Evolutionary conservation across 352 stramenopile species (phyloP).

Genomic region (Globisporangium echinulatum): DNA sequence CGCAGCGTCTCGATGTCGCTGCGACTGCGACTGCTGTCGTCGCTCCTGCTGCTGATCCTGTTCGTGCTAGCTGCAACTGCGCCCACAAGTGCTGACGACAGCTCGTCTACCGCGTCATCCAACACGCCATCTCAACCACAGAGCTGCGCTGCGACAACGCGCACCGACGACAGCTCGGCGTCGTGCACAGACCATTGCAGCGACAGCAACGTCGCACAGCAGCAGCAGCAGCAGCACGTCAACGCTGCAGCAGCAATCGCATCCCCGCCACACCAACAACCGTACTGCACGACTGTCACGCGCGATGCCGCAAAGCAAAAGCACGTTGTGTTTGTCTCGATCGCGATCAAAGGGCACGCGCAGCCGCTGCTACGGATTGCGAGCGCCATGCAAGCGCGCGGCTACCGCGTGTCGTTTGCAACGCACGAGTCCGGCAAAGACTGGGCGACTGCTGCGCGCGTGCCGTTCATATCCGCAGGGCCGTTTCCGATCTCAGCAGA

Average conservation of each 20-base stretch:
- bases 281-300: constrained; percentile 1
- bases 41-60: background rate
- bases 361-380: constrained; percentile 71
- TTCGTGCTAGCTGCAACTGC: background rate
- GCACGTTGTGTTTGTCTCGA: constrained; percentile 77
- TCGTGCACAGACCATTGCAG: background rate
- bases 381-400: constrained; percentile 59
- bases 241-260: too few relatives aligned
- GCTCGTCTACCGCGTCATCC: background rate
- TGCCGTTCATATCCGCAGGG: constrained; percentile 70
- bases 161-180: background rate
- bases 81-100: background rate
- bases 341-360: constrained; percentile 77
- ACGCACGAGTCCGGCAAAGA: constrained; percentile 78
- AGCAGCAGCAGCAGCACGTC: background rate
- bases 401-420: constrained; percentile 76
- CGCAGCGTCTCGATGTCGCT: too few relatives aligned
- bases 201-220: background rate
- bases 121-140: background rate
- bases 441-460: constrained; percentile 34
- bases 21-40: background rate
- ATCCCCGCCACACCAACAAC: background rate
- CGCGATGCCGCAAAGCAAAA: constrained; percentile 18
- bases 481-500: constrained; percentile 69
- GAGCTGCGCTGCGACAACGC: background rate